phyloP scores from a whole-genome alignment of 495 filamentous ascomycete genomes.

The Podospora comata region DNA sequence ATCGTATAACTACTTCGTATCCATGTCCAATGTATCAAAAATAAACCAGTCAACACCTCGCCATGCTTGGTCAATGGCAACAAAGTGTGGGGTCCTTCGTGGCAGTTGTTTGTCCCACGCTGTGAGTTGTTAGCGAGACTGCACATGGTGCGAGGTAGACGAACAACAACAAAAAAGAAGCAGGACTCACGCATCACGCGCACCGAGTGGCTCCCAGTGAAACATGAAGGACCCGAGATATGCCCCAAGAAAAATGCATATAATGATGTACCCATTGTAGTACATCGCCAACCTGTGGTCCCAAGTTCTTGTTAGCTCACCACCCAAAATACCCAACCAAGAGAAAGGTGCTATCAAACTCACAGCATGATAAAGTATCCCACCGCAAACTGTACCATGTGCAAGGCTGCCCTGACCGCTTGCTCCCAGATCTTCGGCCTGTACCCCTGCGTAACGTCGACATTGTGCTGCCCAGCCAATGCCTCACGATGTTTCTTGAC shows the following conservation, averaged over 20 bases:
- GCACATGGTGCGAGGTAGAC: background rate
- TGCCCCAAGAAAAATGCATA: constrained; percentile 63
- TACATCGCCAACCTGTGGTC: constrained; percentile 51
- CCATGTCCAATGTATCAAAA: background rate
- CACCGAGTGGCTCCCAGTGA: constrained; percentile 48
- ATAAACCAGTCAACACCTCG: background rate
- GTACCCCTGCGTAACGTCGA: constrained; percentile 20
- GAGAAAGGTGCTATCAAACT: background rate
- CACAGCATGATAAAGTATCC: constrained; percentile 65
- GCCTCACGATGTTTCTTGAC: constrained; percentile 18
- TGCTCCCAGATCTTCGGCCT: constrained; percentile 55
- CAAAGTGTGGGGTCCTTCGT: background rate
- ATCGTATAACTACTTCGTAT: no score
- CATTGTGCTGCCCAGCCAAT: background rate
- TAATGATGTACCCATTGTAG: constrained; percentile 66
- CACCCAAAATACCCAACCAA: no score
- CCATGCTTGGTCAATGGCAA: background rate
- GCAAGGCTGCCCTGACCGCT: constrained; percentile 54
- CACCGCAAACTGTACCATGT: constrained; percentile 61
- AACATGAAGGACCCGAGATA: constrained; percentile 61
- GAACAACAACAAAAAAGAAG: no score
- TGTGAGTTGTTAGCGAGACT: background rate
- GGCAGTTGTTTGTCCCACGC: background rate
- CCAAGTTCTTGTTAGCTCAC: background rate
- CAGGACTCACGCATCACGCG: background rate